These are phyloP conservation scores for Neofusicoccum sp. DNA, from an alignment of 2,329 filamentous ascomycete genomes.

Conservation along the genomic window DNA sequence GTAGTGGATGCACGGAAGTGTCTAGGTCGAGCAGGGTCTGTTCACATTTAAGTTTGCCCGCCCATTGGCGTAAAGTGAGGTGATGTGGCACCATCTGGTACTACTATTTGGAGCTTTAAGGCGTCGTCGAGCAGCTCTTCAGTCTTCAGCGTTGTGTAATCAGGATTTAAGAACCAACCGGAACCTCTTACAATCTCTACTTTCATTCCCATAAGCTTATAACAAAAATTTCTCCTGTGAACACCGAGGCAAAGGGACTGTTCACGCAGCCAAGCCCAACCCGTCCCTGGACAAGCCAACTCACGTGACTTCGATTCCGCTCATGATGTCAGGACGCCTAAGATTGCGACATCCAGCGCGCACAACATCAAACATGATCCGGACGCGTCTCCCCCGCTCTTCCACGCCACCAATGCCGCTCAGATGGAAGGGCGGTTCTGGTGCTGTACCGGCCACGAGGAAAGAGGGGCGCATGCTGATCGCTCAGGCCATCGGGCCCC, in stretches of 20 bases:
- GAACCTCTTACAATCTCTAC: too few relatives aligned
- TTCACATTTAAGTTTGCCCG: not conserved
- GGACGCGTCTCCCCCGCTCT: slow-evolving; percentile 7
- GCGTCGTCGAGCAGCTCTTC: too few relatives aligned
- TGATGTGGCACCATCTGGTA: not conserved
- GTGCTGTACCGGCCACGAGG: not conserved
- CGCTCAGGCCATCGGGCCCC: not conserved
- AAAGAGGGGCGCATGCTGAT: not conserved
- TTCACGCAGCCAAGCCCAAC: not conserved
- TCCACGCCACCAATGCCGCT: not conserved
- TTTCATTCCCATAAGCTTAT: not conserved
- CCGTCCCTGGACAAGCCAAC: not conserved
- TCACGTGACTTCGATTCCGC: not conserved
- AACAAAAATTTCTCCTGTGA: not conserved
- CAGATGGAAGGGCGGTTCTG: not conserved
- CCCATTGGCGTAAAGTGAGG: not conserved
- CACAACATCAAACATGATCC: not conserved
- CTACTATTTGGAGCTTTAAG: not conserved
- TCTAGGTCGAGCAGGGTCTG: not conserved
- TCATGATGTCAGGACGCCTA: slow-evolving; percentile 13
- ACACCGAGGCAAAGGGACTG: not conserved
- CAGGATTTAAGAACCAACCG: too few relatives aligned
- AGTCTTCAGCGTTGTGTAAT: too few relatives aligned
- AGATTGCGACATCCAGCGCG: slow-evolving; percentile 11
- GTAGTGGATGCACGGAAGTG: not conserved